Conservation (phyloP, 176 grass and related monocot species). For the Oryza australiensis region DNA sequence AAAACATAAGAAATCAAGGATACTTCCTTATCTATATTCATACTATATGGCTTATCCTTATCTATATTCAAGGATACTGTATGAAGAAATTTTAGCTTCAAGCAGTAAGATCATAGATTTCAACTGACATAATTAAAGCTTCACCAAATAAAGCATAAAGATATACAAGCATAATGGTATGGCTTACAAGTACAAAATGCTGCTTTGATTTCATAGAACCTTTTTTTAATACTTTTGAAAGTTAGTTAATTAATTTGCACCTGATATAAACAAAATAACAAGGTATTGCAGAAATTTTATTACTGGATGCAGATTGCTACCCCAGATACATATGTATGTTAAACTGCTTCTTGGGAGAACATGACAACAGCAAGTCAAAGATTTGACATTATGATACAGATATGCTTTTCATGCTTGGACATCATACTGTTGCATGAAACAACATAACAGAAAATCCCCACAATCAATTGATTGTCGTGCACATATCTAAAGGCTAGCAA, state of each 20-base stretch:
- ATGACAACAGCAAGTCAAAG: background rate
- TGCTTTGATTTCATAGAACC: constrained; percentile 15
- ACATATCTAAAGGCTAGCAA: background rate
- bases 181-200: background rate
- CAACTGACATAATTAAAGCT: background rate
- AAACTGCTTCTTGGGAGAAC: background rate
- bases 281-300: background rate
- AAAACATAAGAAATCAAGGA: background rate
- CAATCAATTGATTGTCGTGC: background rate
- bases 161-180: background rate
- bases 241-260: background rate
- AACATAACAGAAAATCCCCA: background rate
- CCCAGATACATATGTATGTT: constrained; percentile 4
- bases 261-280: constrained; percentile 14
- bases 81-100: background rate
- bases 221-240: background rate
- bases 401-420: constrained; percentile 6
- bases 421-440: background rate
- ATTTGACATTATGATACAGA: background rate
- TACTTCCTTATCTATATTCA: background rate
- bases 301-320: background rate
- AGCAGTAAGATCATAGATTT: background rate
- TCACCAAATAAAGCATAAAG: background rate
- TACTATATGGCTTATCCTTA: background rate
- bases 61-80: too few species aligned